Evolutionary conservation across 2,329 filamentous ascomycete genomes (phyloP).

Genomic region (Aureobasidium sp.): DNA sequence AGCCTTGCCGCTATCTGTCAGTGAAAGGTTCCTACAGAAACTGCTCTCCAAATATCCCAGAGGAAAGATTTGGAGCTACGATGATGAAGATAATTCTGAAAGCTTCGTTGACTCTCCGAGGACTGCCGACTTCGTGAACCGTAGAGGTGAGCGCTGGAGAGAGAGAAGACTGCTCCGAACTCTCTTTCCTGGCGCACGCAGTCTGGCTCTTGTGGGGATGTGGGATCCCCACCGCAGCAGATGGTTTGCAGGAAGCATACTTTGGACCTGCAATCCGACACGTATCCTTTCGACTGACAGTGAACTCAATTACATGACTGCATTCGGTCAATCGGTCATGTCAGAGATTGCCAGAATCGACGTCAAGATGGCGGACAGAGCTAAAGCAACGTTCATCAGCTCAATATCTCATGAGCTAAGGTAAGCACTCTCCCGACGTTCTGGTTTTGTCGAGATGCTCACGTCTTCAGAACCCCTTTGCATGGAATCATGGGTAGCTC

Average conservation of each 20-base stretch:
- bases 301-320: slow-evolving; percentile 36
- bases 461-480: slow-evolving; percentile 24
- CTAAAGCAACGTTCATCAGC: slow-evolving; percentile 24
- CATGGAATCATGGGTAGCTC: slow-evolving; percentile 35
- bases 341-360: slow-evolving; percentile 33
- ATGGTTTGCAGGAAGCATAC: slow-evolving; percentile 21
- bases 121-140: neutral
- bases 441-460: neutral
- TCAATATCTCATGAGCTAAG: slow-evolving; percentile 12
- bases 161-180: slow-evolving; percentile 4
- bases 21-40: slow-evolving; percentile 20
- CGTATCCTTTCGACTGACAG: slow-evolving; percentile 29
- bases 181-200: slow-evolving; percentile 36
- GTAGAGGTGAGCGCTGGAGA: slow-evolving; percentile 8
- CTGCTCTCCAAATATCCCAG: slow-evolving; percentile 27
- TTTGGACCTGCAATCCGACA: slow-evolving; percentile 36
- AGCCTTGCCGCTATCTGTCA: neutral
- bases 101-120: neutral
- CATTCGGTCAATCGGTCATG: slow-evolving; percentile 36
- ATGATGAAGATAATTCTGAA: slow-evolving; percentile 22
- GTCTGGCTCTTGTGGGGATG: slow-evolving; percentile 42
- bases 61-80: slow-evolving; percentile 31
- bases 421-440: neutral
- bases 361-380: slow-evolving; percentile 35
- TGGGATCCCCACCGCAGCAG: slow-evolving; percentile 37